phyloP scores from a whole-genome alignment of 768 basidiomycete species.

The Pilatotrama ljubarskyi region DNA sequence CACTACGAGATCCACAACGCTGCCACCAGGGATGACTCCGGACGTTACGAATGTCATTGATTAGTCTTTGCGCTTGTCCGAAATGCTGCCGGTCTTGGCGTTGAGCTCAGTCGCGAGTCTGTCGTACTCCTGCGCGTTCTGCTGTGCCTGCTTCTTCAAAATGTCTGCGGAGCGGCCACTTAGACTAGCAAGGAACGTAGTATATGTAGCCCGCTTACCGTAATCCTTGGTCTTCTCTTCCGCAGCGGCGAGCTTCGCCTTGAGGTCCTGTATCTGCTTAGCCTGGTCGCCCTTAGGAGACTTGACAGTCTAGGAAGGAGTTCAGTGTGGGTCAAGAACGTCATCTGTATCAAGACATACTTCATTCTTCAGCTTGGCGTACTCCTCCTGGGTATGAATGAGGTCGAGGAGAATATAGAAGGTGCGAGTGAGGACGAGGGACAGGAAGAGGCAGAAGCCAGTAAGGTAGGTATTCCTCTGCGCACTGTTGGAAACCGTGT shows the following conservation, averaged over 20 bases:
- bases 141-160: constrained; percentile 77
- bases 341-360: constrained; percentile 16
- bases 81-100: constrained; percentile 57
- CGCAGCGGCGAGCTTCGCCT: constrained; percentile 59
- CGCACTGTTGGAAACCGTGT: constrained; percentile 47
- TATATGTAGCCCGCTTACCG: constrained; percentile 10
- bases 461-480: constrained; percentile 93
- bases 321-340: neutral
- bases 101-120: constrained; percentile 79
- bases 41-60: no score
- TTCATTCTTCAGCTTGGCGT: constrained; percentile 74
- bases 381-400: constrained; percentile 86
- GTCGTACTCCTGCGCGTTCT: constrained; percentile 81
- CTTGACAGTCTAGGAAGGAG: constrained; percentile 34
- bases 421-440: constrained; percentile 88
- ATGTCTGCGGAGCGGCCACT: constrained; percentile 47
- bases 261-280: constrained; percentile 65
- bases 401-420: constrained; percentile 93
- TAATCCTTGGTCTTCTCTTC: constrained; percentile 61
- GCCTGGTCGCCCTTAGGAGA: constrained; percentile 43
- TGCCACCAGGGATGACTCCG: no score
- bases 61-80: constrained; percentile 69
- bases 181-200: neutral
- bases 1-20: no score
- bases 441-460: constrained; percentile 93